Evolutionary conservation across 495 filamentous ascomycete species (phyloP), one percentile per base, ranked within the genome.

Genomic region (Penicillium egyptiacum): DNA sequence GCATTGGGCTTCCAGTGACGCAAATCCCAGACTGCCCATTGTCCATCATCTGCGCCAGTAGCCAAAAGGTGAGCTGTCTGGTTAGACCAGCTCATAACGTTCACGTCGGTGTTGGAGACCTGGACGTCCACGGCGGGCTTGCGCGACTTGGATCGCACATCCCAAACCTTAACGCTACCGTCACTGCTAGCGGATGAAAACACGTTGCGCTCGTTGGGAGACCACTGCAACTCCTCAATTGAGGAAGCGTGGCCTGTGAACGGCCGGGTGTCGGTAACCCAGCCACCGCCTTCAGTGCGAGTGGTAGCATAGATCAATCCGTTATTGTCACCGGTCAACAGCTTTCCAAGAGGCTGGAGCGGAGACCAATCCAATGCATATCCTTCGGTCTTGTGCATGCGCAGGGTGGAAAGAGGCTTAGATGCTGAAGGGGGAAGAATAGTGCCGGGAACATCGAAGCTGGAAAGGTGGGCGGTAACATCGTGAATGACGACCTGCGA

Each of bases 151-250:
- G 88, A 90, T 33, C 94, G 87, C 43, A 93, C 85, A 68, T 98
- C 94, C 89, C 92, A 98, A 33, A 98, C 86, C 66, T 92, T 92
- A 59, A 98, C 88, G 3, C 90, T 95, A 44, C 94, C 93, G 70
- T 98, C 94, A 65, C 86, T 91, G 39, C 91, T 91, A 9, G 90
- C 92, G 5, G 92, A 96, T 0, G 92, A 89, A 64, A 98, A 97
- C 12, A 98, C 93, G 57, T 90, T 90, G 46, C 81, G 82, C 75
- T 98, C 94, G 47, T 85, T 88, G 0, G 94, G 94, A 22, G 88
- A 92, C 94, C 94, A 98, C 67, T 97, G 94, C 31, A 98, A 76
- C 66, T 98, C 94, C 74, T 98, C 94, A 19, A 98, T 85, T 40
- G 89, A 92, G 43, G 86, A 86, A 4, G 80, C 80, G 76, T 98